phyloP scores from a whole-genome alignment of 768 basidiomycete species.

The Terana coerulea region DNA sequence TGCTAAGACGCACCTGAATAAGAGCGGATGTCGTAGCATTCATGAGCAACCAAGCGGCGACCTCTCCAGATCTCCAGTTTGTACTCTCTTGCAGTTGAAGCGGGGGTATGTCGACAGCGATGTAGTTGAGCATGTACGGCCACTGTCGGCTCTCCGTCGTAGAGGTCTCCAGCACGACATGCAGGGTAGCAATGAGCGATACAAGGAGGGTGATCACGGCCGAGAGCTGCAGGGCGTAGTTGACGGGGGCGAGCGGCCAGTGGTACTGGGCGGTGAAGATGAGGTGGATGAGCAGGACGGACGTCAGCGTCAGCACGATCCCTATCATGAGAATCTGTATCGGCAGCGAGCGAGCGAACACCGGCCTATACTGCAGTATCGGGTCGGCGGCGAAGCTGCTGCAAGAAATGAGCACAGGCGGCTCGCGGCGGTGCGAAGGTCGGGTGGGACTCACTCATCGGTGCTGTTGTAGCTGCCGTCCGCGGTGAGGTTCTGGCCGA shows the following conservation, averaged over 20 bases:
- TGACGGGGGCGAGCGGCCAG: conserved; percentile 88
- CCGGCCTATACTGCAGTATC: conserved; percentile 72
- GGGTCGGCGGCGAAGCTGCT: conserved; percentile 51
- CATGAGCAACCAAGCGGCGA: conserved; percentile 82
- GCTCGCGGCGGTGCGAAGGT: not conserved
- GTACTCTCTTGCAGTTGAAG: conserved; percentile 25
- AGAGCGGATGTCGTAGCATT: conserved; percentile 80
- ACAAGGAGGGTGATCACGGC: conserved; percentile 79
- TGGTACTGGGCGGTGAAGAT: conserved; percentile 96
- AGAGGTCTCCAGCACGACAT: conserved; percentile 63
- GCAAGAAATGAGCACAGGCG: not conserved
- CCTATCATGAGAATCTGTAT: conserved; percentile 87
- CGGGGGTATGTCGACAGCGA: conserved; percentile 77
- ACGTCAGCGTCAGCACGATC: conserved; percentile 78
- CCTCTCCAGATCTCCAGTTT: conserved; percentile 60
- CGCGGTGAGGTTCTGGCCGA: not conserved
- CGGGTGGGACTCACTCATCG: conserved; percentile 1
- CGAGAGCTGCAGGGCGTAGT: conserved; percentile 85
- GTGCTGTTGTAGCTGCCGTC: conserved; percentile 3
- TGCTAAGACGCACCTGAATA: conserved; percentile 68
- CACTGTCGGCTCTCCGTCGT: conserved; percentile 65
- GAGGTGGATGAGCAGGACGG: conserved; percentile 86
- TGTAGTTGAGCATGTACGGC: conserved; percentile 96
- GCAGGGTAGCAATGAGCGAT: conserved; percentile 72
- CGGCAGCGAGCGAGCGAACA: conserved; percentile 84